Evolutionary conservation across 331 rosid genomes (phyloP), one percentile per base, ranked within the genome.

Genomic region (Quercus lobata): DNA sequence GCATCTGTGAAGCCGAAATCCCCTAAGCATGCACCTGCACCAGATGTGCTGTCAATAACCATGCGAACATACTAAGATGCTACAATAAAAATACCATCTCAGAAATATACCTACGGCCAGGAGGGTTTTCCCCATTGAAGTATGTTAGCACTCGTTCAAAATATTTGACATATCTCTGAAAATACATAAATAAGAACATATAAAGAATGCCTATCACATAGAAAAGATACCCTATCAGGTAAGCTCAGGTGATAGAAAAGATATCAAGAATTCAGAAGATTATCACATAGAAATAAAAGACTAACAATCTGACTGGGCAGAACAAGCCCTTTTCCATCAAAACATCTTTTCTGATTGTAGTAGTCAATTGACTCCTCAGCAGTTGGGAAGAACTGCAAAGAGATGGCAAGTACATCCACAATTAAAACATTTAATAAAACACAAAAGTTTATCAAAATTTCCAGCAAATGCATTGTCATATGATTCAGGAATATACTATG

Each of bases 231-330:
- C 0, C 1, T 41, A 41, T 2, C 3, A 41, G 1, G 46, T 41
- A 41, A 76, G 72, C 72, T 29, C 7, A 5, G 32, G 37, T 25
- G 32, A 22, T 63, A 78, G 21, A 77, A 22, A 73, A 57, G n/a
- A 84, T 76, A 41, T 58, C 41, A 78, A 75, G 69, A 78, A 44
- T 53, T 46, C 32, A 60, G 76, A 61, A 16, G 81, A 73, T n/a
- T 72, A 76, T 73, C 72, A 76, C 54, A 66, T 69, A 29, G 74
- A 54, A 82, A 78, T 79, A 78, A 32, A 63, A 63, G 74, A 89
- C 99, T 90, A 79, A 96, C 99, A 89, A 96, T 96, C 92, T 96
- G 99, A 89, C 99, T 96, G 2, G 99, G 98, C 72, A 93, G 89
- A 84, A 96, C 77, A 84, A 96, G 97, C 77, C 97, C 99, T 73